Evolutionary conservation across 805 yeast genomes (phyloP).

Genomic region (Candida namnaoensis): DNA sequence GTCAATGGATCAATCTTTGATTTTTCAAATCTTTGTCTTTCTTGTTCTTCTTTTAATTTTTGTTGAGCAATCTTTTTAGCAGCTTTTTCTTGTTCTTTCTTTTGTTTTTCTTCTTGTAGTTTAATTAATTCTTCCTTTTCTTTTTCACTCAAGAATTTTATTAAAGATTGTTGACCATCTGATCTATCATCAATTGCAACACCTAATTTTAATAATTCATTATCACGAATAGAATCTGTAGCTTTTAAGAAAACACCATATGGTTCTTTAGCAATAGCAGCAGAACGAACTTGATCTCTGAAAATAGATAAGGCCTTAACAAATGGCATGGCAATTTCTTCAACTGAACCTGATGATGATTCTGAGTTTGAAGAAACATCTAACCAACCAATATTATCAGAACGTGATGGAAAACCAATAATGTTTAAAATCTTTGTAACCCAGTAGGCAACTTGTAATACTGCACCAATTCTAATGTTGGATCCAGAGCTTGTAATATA

Average conservation of each 20-base stretch:
- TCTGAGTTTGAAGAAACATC: slow-evolving; percentile 23
- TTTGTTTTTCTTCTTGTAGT: slow-evolving; percentile 48
- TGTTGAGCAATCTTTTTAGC: slow-evolving; percentile 51
- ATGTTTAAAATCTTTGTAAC: slow-evolving; percentile 61
- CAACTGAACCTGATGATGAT: slow-evolving; percentile 26
- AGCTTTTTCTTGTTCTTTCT: slow-evolving; percentile 42
- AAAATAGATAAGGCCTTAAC: slow-evolving; percentile 69
- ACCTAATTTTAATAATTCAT: slow-evolving; percentile 65
- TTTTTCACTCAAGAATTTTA: slow-evolving; percentile 65
- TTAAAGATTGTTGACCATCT: slow-evolving; percentile 67
- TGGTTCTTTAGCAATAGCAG: slow-evolving; percentile 57
- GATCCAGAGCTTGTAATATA: slow-evolving; percentile 52
- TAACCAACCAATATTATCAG: slow-evolving; percentile 77
- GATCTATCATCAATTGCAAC: slow-evolving; percentile 85
- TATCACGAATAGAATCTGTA: slow-evolving; percentile 66
- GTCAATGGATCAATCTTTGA: slow-evolving; percentile 64
- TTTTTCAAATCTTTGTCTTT: slow-evolving; percentile 52
- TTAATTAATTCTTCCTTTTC: slow-evolving; percentile 60
- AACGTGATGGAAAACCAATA: slow-evolving; percentile 68
- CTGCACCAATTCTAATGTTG: slow-evolving; percentile 54
- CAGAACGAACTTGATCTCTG: slow-evolving; percentile 71
- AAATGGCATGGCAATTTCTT: slow-evolving; percentile 72
- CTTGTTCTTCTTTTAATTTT: slow-evolving; percentile 51
- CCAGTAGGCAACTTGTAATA: slow-evolving; percentile 57
- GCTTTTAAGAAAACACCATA: slow-evolving; percentile 50